Conservation (phyloP, 805 yeast genomes). For the Wickerhamomyces strasburgensis region DNA sequence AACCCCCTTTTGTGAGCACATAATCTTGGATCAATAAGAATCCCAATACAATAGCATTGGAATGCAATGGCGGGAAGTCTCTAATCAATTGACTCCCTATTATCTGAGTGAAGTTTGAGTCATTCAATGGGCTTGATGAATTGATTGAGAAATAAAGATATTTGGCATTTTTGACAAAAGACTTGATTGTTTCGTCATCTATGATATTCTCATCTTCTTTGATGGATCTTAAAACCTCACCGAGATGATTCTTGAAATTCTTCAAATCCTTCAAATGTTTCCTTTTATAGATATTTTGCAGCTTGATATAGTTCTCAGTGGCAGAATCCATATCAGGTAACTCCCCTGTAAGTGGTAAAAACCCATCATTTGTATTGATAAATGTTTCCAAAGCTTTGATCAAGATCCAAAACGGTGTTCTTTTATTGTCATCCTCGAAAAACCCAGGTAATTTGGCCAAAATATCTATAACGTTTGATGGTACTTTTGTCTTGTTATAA, state of each 20-base stretch:
- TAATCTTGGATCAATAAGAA: conserved; percentile 9
- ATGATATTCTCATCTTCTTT: conserved; percentile 20
- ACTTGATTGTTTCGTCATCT: conserved; percentile 30
- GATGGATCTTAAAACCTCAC: conserved; percentile 20
- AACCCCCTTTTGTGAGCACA: conserved; percentile 1
- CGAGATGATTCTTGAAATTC: conserved; percentile 33
- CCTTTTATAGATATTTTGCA: conserved; percentile 53
- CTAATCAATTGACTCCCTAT: neutral
- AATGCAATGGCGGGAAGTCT: no score
- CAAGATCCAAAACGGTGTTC: conserved; percentile 54
- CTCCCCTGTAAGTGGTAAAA: conserved; percentile 67
- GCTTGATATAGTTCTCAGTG: conserved; percentile 51
- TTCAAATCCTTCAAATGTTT: conserved; percentile 50
- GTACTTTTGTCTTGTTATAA: conserved; percentile 30
- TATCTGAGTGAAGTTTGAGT: conserved; percentile 6
- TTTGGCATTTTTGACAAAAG: conserved; percentile 61
- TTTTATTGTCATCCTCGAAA: conserved; percentile 5
- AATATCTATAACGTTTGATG: conserved; percentile 23
- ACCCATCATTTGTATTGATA: conserved; percentile 32
- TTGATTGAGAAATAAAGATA: conserved; percentile 28
- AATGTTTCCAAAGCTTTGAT: conserved; percentile 50
- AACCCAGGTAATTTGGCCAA: conserved; percentile 13
- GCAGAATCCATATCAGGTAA: conserved; percentile 89
- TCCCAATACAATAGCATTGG: conserved; percentile 16
- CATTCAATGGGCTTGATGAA: conserved; percentile 2